Percentiles rank a stretch among this genome's conserved stretches.
phyloP scores from a whole-genome alignment of 148 eudicot genomes.

The Linanthus parryae region DNA sequence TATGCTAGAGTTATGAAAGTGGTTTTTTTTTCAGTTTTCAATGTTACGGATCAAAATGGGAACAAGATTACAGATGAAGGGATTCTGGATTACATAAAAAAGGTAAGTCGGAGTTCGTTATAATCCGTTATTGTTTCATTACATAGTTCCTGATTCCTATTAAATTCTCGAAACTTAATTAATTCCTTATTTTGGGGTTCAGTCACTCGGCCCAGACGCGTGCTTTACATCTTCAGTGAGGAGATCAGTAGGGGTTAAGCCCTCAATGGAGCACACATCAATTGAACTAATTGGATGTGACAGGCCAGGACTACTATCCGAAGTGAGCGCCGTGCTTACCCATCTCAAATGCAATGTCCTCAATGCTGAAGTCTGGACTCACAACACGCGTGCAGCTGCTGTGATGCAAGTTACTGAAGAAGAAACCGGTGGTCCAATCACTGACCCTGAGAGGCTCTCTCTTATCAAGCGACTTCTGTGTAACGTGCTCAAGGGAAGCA shows the following conservation, averaged over 20 bases:
- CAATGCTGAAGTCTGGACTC: conserved; percentile 94
- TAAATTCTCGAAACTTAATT: too few species aligned
- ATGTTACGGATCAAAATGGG: conserved; percentile 89
- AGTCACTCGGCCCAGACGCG: conserved; percentile 90
- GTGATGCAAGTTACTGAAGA: conserved; percentile 86
- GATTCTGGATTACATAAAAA: conserved; percentile 64
- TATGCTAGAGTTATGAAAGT: not conserved
- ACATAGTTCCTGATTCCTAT: not conserved
- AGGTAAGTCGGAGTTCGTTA: conserved; percentile 29
- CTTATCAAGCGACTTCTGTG: conserved; percentile 53
- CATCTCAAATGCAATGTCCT: conserved; percentile 82
- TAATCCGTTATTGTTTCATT: not conserved
- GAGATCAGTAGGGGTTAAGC: conserved; percentile 66
- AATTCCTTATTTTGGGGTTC: conserved; percentile 4
- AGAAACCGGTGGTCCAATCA: conserved; percentile 45
- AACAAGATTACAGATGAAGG: conserved; percentile 82
- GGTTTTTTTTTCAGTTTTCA: conserved; percentile 47
- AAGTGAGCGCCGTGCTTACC: conserved; percentile 76
- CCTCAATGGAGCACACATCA: conserved; percentile 51
- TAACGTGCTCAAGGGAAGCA: conserved; percentile 72
- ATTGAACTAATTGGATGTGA: conserved; percentile 81
- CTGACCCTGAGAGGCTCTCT: conserved; percentile 50
- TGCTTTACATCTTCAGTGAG: conserved; percentile 38
- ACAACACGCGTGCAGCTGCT: conserved; percentile 86
- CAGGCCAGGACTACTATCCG: conserved; percentile 85